A percentile compares a stretch with the other conserved stretches of the same genome.
Conservation (phyloP, 306 rosid species). For the Prinsepia uniflora region DNA sequence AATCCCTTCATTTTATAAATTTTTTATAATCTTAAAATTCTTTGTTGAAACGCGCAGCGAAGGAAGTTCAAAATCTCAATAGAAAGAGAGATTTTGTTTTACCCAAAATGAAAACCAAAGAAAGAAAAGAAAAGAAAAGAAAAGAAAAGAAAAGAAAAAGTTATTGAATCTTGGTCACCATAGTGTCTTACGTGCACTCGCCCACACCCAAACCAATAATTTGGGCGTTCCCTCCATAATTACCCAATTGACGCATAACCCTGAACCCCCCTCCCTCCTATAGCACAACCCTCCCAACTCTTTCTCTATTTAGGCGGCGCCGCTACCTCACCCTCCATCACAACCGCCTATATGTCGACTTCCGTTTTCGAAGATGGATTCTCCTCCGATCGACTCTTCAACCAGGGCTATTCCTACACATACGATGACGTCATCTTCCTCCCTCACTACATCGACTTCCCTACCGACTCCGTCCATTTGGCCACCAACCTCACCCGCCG, state of each 20-base stretch:
- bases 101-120: no score
- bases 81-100: no score
- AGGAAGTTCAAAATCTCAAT: no score
- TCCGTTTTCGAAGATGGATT: constrained; percentile 59
- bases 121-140: no score
- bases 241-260: background rate
- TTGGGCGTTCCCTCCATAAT: constrained; percentile 20
- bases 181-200: background rate
- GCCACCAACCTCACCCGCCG: constrained; percentile 57
- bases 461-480: constrained; percentile 63
- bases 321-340: constrained; percentile 9
- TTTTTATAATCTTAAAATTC: no score
- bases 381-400: constrained; percentile 68
- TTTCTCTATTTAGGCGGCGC: background rate
- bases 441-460: constrained; percentile 86
- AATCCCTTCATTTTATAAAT: no score
- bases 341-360: constrained; percentile 18
- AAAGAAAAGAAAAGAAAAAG: no score
- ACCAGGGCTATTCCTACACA: constrained; percentile 79
- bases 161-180: no score
- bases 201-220: background rate
- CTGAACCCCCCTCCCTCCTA: background rate
- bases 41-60: no score
- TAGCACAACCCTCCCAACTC: background rate
- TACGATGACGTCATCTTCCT: constrained; percentile 90